phyloP scores from a whole-genome alignment of 345 rosid species.

The Melastoma malabathricum region DNA sequence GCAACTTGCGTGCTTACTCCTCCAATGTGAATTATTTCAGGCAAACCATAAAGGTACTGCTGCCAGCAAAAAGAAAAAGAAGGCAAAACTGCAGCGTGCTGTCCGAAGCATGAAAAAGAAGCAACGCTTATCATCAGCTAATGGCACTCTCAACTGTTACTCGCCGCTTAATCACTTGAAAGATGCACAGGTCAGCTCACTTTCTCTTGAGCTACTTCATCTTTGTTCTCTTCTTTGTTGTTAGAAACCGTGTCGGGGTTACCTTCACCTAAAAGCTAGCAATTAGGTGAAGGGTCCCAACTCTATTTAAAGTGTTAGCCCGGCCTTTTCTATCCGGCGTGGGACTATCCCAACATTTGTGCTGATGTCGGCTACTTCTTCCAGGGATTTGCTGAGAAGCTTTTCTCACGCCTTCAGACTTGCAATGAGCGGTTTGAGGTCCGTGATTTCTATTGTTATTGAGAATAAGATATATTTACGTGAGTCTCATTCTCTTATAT shows the following conservation, averaged over 20 bases:
- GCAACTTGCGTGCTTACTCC: not conserved
- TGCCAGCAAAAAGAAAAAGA: constrained; percentile 90
- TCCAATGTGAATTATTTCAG: constrained; percentile 18
- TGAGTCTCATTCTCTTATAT: not conserved
- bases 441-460: constrained; percentile 5
- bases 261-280: not conserved
- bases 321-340: no score
- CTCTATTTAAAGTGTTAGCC: no score
- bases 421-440: constrained; percentile 92
- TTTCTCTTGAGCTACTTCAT: constrained; percentile 3
- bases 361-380: not conserved
- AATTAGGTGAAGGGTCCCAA: no score
- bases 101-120: constrained; percentile 63
- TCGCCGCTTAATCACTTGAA: constrained; percentile 80
- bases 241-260: no score
- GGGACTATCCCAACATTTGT: no score
- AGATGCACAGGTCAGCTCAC: constrained; percentile 59
- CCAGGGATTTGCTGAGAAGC: constrained; percentile 78
- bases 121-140: constrained; percentile 58
- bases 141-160: constrained; percentile 31
- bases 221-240: not conserved
- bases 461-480: not conserved
- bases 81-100: constrained; percentile 84
- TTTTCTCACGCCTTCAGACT: constrained; percentile 75
- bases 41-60: constrained; percentile 71